Conservation (phyloP, 352 stramenopile species). For the Globisporangium barbulae region DNA sequence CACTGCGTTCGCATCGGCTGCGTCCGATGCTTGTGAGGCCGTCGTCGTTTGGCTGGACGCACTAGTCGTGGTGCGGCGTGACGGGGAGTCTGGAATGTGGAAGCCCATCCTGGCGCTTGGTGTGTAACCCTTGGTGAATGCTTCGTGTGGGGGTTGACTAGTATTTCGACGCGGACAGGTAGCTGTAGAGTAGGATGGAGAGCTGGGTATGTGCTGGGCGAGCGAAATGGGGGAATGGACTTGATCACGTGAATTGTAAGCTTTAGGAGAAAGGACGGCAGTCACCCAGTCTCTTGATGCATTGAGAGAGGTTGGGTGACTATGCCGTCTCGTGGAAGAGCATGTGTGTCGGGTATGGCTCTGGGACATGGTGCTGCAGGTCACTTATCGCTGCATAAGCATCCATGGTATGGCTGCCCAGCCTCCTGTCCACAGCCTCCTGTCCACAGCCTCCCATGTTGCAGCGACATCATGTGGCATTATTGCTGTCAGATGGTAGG, state of each 20-base stretch:
- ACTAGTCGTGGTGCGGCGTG: constrained; percentile 5
- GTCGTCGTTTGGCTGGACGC: constrained; percentile 17
- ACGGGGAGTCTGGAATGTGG: constrained; percentile 60
- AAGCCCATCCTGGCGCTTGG: constrained; percentile 41
- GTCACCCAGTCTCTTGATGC: not conserved
- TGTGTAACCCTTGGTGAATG: not conserved
- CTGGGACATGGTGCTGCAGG: too few relatives aligned
- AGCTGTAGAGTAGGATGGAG: not conserved
- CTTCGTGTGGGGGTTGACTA: not conserved
- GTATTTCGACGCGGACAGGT: not conserved
- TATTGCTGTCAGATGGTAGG: not conserved
- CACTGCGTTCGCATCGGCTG: not conserved
- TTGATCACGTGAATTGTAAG: not conserved
- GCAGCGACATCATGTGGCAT: not conserved
- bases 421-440: too few relatives aligned
- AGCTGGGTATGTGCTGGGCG: not conserved
- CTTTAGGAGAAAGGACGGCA: not conserved
- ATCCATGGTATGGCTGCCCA: too few relatives aligned
- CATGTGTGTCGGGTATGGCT: not conserved
- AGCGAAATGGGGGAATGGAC: constrained; percentile 1
- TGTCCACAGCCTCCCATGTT: not conserved
- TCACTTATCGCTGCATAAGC: too few relatives aligned
- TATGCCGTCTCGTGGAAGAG: not conserved
- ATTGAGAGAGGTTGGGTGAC: not conserved
- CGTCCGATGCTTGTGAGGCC: not conserved